Percentiles rank a stretch among this genome's conserved stretches.
phyloP scores from a whole-genome alignment of 257 asterid genomes.

The Fraxinus pennsylvanica region DNA sequence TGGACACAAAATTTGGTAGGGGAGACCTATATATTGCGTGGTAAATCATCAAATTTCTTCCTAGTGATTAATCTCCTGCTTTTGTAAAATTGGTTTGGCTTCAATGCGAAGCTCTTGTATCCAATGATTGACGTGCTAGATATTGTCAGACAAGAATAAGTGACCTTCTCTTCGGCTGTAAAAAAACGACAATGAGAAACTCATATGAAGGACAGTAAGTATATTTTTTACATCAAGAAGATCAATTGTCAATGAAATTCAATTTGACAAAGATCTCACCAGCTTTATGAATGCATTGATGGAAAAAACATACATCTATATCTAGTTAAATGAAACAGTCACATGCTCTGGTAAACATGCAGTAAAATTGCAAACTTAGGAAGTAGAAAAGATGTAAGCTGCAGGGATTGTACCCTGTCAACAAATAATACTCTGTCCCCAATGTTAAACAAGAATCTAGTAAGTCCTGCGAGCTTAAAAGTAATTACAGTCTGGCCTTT shows the following conservation, averaged over 20 bases:
- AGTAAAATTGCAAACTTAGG: too few relatives aligned
- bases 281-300: not conserved
- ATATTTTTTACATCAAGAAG: not conserved
- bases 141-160: conserved; percentile 36
- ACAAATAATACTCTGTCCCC: too few relatives aligned
- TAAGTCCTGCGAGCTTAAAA: too few relatives aligned
- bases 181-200: not conserved
- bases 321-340: too few relatives aligned
- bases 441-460: too few relatives aligned
- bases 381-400: too few relatives aligned
- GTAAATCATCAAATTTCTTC: conserved; percentile 1
- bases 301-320: not conserved
- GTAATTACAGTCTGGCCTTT: too few relatives aligned
- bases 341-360: too few relatives aligned
- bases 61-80: not conserved
- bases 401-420: too few relatives aligned
- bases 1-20: not conserved
- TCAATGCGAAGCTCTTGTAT: not conserved
- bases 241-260: not conserved
- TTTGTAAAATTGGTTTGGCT: not conserved
- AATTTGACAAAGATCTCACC: not conserved
- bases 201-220: conserved; percentile 12
- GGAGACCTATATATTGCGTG: not conserved
- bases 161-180: conserved; percentile 46
- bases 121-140: not conserved